Evolutionary conservation across 805 yeast species (phyloP).

Genomic region (Dipodascopsis tothii): DNA sequence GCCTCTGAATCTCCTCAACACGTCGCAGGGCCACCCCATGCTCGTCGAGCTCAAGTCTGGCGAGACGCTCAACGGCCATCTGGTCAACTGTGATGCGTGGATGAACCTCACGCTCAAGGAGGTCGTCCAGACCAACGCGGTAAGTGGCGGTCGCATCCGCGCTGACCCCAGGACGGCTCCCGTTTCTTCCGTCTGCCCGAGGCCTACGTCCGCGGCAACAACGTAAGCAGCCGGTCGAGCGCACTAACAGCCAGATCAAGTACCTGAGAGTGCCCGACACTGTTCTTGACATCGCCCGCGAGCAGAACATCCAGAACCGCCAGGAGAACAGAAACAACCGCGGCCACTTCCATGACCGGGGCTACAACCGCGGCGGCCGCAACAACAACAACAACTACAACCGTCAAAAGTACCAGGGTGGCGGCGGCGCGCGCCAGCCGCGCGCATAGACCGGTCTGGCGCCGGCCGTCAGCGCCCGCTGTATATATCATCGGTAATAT

Average conservation of each 20-base stretch:
- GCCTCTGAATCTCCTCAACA: slow-evolving; percentile 82
- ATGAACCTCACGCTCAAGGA: slow-evolving; percentile 84
- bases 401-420: not conserved
- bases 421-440: not conserved
- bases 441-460: too few species aligned
- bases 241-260: slow-evolving; percentile 30
- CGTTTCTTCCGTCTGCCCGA: slow-evolving; percentile 58
- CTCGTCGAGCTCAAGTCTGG: slow-evolving; percentile 88
- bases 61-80: slow-evolving; percentile 75
- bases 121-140: slow-evolving; percentile 54
- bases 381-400: slow-evolving; percentile 5
- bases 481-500: too few species aligned
- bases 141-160: slow-evolving; percentile 3
- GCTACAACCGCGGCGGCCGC: slow-evolving; percentile 10
- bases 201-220: slow-evolving; percentile 76
- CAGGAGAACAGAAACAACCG: slow-evolving; percentile 28
- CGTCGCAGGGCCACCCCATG: slow-evolving; percentile 82
- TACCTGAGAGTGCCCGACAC: slow-evolving; percentile 38
- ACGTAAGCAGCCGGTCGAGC: slow-evolving; percentile 38
- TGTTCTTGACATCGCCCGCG: slow-evolving; percentile 34
- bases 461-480: too few species aligned
- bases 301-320: slow-evolving; percentile 32
- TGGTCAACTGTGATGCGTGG: slow-evolving; percentile 85
- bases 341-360: slow-evolving; percentile 1
- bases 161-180: slow-evolving; percentile 41